Base-by-base conservation (phyloP, 1,139 yeast genomes). In the Meyerozyma guilliermondii region DNA sequence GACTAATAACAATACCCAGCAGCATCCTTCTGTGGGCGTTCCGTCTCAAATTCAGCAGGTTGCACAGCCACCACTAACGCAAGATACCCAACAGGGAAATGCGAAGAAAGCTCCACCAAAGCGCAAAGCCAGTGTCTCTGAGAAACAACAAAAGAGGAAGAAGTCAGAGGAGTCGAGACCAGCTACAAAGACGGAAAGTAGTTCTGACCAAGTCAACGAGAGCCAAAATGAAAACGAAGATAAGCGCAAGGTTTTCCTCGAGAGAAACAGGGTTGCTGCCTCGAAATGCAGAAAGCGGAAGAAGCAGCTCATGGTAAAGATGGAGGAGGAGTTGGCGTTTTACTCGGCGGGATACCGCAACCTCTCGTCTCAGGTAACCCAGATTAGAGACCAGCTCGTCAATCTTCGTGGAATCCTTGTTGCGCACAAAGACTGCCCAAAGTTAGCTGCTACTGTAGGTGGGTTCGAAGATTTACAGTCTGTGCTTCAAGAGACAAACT, bases 271-370 rank as follows among this genome's bases (percentile, higher is more conserved):
- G 47, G 80, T 92, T 11, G 99, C 99, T 0, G 98, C 98, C 0
- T 81, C 94, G 33, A 91, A 89, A 62, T 94, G 98, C 68, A 80
- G 99, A 45, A 95, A 87, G 63, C 78, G 97, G 42, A 94, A 92
- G 74, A 92, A 94, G 66, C 91, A 87, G 59, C 84, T 87, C 72
- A 77, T 88, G 36, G 83, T 80, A 46, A 85, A 83, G 51, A 83
- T 92, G 78, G 95, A 91, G 60, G 80, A 76, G 39, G 95, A 89
- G 58, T 72, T 77, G 61, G 74, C 73, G 28, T 83, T 78, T 53
- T 87, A 81, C 60, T 76, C 87, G 17, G 62, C 74, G 11, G 94
- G 91, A 44, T 89, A 87, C 62, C 77, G 84, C 34, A 80, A 79
- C 40, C 65, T 89, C 43, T 76, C 81, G 14, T 65, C 70, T 3